phyloP scores from a whole-genome alignment of 495 filamentous ascomycete genomes.

The Hyaloscypha finlandica region DNA sequence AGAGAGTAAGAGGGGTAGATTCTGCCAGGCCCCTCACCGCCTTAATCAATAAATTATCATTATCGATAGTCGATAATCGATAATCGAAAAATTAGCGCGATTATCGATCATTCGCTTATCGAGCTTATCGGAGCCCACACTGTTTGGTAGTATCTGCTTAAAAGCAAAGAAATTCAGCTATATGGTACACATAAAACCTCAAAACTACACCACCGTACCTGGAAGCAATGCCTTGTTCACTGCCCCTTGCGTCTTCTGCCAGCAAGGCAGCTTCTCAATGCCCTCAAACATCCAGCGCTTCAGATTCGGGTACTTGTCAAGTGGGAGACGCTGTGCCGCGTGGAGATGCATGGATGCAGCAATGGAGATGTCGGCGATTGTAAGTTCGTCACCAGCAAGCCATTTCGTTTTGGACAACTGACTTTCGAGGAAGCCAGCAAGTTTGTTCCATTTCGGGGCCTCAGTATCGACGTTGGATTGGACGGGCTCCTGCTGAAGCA shows the following conservation, averaged over 20 bases:
- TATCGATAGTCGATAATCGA: too few relatives aligned
- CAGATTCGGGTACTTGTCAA: conserved; percentile 37
- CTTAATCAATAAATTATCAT: too few relatives aligned
- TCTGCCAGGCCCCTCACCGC: too few relatives aligned
- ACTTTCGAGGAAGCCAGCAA: conserved; percentile 35
- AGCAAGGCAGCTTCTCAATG: conserved; percentile 36
- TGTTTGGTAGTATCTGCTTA: too few relatives aligned
- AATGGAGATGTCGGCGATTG: conserved; percentile 41
- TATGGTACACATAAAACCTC: not conserved
- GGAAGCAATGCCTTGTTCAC: conserved; percentile 36
- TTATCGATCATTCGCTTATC: too few relatives aligned
- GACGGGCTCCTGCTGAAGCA: conserved; percentile 33
- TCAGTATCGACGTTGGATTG: conserved; percentile 32
- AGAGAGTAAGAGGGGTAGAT: too few relatives aligned
- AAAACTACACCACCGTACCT: conserved; percentile 8
- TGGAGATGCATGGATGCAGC: conserved; percentile 6
- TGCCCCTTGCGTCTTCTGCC: conserved; percentile 40
- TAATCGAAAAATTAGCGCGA: too few relatives aligned
- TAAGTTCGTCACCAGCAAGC: conserved; percentile 36
- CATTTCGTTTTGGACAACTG: conserved; percentile 37
- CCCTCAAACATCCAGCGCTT: conserved; percentile 36
- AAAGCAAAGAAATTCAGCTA: conserved; percentile 18
- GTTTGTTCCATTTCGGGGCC: conserved; percentile 30
- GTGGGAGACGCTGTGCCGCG: conserved; percentile 27
- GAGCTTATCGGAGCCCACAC: too few relatives aligned